These are phyloP conservation scores for Oryza coarctata DNA, from an alignment of 176 grass and related monocot species.

Conservation along the genomic window DNA sequence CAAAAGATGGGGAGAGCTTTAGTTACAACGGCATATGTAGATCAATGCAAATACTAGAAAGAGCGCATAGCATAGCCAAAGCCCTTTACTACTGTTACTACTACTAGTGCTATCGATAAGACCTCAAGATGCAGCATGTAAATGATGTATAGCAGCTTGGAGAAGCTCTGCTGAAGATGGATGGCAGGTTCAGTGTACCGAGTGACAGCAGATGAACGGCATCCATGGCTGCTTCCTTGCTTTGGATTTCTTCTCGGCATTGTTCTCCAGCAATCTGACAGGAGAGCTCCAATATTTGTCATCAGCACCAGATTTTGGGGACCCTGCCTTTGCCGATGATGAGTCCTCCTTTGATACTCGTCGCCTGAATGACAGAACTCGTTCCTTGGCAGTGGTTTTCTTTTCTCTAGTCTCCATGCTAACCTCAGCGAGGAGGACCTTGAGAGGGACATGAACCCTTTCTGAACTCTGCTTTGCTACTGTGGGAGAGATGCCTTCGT, in stretches of 20 bases:
- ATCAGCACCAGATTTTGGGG: slow-evolving; percentile 10
- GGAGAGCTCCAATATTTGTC: slow-evolving; percentile 51
- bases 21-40: slow-evolving; percentile 22
- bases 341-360: slow-evolving; percentile 18
- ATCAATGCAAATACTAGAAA: slow-evolving; percentile 18
- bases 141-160: not conserved
- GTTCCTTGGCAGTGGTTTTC: slow-evolving; percentile 38
- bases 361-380: slow-evolving; percentile 33
- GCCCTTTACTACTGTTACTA: not conserved
- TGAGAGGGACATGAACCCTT: slow-evolving; percentile 48
- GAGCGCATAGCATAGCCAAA: not conserved
- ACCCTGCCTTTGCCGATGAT: not conserved
- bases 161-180: not conserved
- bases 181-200: slow-evolving; percentile 33
- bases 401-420: slow-evolving; percentile 52
- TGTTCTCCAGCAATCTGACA: slow-evolving; percentile 40
- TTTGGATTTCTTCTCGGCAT: slow-evolving; percentile 41
- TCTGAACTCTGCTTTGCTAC: slow-evolving; percentile 30
- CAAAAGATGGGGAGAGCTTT: not conserved
- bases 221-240: slow-evolving; percentile 56
- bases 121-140: not conserved
- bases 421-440: slow-evolving; percentile 59
- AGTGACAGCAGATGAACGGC: slow-evolving; percentile 63
- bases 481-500: slow-evolving; percentile 23
- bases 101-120: not conserved